Base-by-base conservation (phyloP, 2,329 filamentous ascomycete species). In the Gaeumannomyces tritici region DNA sequence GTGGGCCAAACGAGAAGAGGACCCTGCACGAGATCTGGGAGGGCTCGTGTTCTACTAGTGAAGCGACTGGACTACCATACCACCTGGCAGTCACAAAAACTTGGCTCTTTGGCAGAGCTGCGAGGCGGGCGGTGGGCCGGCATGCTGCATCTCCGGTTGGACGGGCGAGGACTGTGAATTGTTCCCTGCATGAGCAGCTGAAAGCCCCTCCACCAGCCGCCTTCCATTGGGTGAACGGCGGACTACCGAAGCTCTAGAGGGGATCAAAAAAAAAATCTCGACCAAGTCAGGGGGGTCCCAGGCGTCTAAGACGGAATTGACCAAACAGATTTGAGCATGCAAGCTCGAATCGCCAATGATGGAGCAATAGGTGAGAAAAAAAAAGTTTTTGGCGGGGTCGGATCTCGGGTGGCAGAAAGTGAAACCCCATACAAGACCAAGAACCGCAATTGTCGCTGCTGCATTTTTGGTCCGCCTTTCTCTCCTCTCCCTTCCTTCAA, bases 311-410 rank as follows among this genome's bases (percentile, higher is more conserved):
- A 51, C 28, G 27, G 51, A 61, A 61, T 61, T 61, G 60, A 35
- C 60, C 60, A 61, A 61, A 61, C 47, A 61, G 28, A 56, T 29
- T 24, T 8, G 11, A 61, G 27, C 47, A 24, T 33, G 21, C 18
- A n/a, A 51, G 42, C 42, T 51, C 42, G 42, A 51, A 51, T 51
- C 42, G 42, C 42, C 42, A 7, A 29, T 54, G 42, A 61, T 31
- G 54, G 51, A 29, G 42, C 26, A 51, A 27, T 24, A 18, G 12
- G 47, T 26, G 54, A 60, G 15, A 31, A 21, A 42, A 31, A 61
- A 61, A 61, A 61, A 56, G 28, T 55, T 61, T 61, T 61, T 55
- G 47, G 47, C 15, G 51, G 60, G 60, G 47, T 55, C n/a, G 8
- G n/a, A 60, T 51, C 51, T 60, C 59, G 28, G 59, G 35, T 28